A percentile compares a stretch with the other conserved stretches of the same genome.
phyloP scores from a whole-genome alignment of 2,329 filamentous ascomycete genomes.

The Metarhizium humberi region DNA sequence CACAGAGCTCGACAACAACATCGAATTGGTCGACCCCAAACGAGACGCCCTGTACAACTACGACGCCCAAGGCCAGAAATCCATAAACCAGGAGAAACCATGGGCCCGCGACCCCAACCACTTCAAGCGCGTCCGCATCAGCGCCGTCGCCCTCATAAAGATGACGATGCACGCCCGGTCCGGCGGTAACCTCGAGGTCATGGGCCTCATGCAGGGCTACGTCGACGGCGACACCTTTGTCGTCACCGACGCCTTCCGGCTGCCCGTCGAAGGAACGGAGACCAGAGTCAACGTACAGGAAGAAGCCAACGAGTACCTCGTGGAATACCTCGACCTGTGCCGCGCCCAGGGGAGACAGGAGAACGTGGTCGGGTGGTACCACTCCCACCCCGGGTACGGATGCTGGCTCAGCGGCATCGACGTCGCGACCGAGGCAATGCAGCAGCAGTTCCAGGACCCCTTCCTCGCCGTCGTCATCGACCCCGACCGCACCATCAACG shows the following conservation, averaged over 20 bases:
- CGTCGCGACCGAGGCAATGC: constrained; percentile 75
- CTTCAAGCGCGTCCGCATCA: constrained; percentile 91
- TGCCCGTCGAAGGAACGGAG: constrained; percentile 97
- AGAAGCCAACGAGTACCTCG: constrained; percentile 95
- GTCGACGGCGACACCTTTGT: constrained; percentile 77
- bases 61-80: constrained; percentile 58
- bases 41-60: constrained; percentile 91
- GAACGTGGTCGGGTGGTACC: constrained; percentile 97
- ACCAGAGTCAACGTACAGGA: constrained; percentile 93
- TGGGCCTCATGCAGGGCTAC: constrained; percentile 97
- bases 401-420: constrained; percentile 98
- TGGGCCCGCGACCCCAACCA: constrained; percentile 75
- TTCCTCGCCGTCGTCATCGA: constrained; percentile 96
- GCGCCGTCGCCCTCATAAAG: constrained; percentile 86
- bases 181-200: constrained; percentile 84
- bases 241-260: constrained; percentile 85
- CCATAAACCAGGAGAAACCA: constrained; percentile 54
- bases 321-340: constrained; percentile 69
- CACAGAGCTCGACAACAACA: constrained; percentile 77
- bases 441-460: constrained; percentile 80
- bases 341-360: constrained; percentile 71
- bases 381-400: constrained; percentile 93
- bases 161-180: constrained; percentile 99
- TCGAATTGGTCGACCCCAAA: constrained; percentile 73
- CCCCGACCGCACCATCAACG: constrained; percentile 87